Conservation (phyloP, 2,329 filamentous ascomycete genomes). For the Sporothrix pseudoabietina region DNA sequence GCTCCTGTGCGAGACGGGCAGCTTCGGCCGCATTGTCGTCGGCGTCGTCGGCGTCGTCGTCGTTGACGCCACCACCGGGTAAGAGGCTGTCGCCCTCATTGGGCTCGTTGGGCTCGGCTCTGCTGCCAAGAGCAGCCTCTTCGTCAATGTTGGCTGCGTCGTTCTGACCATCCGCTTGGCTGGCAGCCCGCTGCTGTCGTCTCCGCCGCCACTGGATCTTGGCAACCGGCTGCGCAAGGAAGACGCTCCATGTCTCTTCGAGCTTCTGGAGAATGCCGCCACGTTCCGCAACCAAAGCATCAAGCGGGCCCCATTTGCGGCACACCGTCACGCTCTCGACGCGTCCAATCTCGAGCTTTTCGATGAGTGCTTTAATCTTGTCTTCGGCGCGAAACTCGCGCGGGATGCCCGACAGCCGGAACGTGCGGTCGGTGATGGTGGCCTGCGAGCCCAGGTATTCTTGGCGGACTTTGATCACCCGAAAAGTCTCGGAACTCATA, state of each 20-base stretch:
- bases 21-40: conserved; percentile 41
- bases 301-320: conserved; percentile 81
- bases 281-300: conserved; percentile 70
- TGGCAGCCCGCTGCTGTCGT: conserved; percentile 44
- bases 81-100: conserved; percentile 63
- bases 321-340: conserved; percentile 88
- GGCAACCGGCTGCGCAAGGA: conserved; percentile 57
- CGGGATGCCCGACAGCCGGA: conserved; percentile 88
- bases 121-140: conserved; percentile 1
- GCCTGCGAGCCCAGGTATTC: conserved; percentile 90
- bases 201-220: conserved; percentile 39
- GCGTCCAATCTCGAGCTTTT: conserved; percentile 83
- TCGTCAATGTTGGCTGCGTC: neutral
- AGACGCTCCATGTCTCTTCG: conserved; percentile 80
- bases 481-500: conserved; percentile 78
- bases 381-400: conserved; percentile 74
- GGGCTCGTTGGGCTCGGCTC: conserved; percentile 46
- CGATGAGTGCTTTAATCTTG: conserved; percentile 82
- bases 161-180: conserved; percentile 13
- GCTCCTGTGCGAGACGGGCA: conserved; percentile 41
- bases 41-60: conserved; percentile 44
- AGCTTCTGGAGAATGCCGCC: conserved; percentile 67
- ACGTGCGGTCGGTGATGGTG: conserved; percentile 93
- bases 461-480: conserved; percentile 82
- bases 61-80: conserved; percentile 43